Evolutionary conservation across 2,329 filamentous ascomycete genomes (phyloP), one percentile per base, ranked within the genome.

Genomic region (Bipolaris oryzae): DNA sequence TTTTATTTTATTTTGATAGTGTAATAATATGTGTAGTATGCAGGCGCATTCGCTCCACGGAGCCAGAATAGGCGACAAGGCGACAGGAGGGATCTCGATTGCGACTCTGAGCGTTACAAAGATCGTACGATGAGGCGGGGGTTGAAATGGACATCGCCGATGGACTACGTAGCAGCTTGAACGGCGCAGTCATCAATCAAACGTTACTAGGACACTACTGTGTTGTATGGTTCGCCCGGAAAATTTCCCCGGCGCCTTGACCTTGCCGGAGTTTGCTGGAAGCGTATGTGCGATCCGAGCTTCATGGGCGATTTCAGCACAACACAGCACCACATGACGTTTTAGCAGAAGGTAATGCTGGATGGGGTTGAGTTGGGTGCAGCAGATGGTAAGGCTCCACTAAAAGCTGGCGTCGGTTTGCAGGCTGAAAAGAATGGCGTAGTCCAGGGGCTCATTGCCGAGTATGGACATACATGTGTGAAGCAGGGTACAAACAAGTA

Each of bases 11-110:
- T 21, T 20, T n/a, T 25, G 45, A 33, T 21, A 7, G 39, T 35
- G 16, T 20, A 35, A 25, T n/a, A 13, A 31, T 31, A 31, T 31
- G 28, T 11, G 5, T 13, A 13, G 28, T 31, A 31, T 41, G 13
- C 31, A 43, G 38, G 15, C 18, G 10, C 20, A 6, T 35, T 44
- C 9, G 11, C 18, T 20, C 39, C 39, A 33, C 38, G 39, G 39
- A 33, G 34, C 28, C n/a, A 34, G 3, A 13, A 31, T 9, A 47
- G 16, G 41, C 49, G 28, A 31, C 25, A 16, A 53, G 15, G 39
- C 53, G 35, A 47, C 43, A 7, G 47, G 43, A 47, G 11, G 5
- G 21, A 53, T 56, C 53, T 38, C 43, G 53, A 56, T 56, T 48
- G 34, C 45, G 20, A 11, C 15, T 18, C 23, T 28, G 10, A 34